These are phyloP conservation scores for Apodospora peruviana DNA, from an alignment of 495 filamentous ascomycete species.

Conservation along the genomic window DNA sequence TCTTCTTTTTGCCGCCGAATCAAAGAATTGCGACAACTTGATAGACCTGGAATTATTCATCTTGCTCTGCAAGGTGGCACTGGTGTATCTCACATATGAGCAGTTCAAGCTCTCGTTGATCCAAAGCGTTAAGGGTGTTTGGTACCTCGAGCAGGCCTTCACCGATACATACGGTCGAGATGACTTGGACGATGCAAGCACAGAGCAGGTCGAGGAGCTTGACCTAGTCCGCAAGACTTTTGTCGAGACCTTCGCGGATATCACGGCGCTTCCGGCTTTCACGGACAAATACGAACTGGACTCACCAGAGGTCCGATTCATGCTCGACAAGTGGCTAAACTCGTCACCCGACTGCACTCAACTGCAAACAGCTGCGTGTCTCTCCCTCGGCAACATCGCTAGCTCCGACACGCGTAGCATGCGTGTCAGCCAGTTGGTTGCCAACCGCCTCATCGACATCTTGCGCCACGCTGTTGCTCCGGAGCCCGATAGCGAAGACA, in stretches of 20 bases:
- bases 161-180: constrained; percentile 23
- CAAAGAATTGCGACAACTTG: constrained; percentile 3
- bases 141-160: constrained; percentile 27
- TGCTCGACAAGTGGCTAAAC: constrained; percentile 47
- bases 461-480: constrained; percentile 34
- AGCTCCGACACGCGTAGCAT: constrained; percentile 61
- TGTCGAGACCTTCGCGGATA: constrained; percentile 55
- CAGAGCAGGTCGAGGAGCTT: constrained; percentile 48
- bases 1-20: constrained; percentile 26
- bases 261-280: constrained; percentile 56
- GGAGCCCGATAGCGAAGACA: no score
- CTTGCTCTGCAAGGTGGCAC: constrained; percentile 27
- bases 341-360: constrained; percentile 22
- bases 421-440: constrained; percentile 53
- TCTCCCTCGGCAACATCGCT: constrained; percentile 72
- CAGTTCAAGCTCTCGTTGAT: constrained; percentile 41
- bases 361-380: constrained; percentile 67
- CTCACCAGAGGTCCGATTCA: constrained; percentile 38
- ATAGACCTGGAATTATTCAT: constrained; percentile 32
- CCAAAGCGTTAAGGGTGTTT: constrained; percentile 20
- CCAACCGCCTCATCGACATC: constrained; percentile 49
- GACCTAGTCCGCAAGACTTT: constrained; percentile 49
- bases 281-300: constrained; percentile 25
- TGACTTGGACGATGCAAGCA: constrained; percentile 23
- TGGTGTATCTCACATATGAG: constrained; percentile 37